A percentile compares a stretch with the other conserved stretches of the same genome.
These are phyloP conservation scores for Calonectria hawksworthii DNA, from an alignment of 2,329 filamentous ascomycete genomes.

Conservation along the genomic window DNA sequence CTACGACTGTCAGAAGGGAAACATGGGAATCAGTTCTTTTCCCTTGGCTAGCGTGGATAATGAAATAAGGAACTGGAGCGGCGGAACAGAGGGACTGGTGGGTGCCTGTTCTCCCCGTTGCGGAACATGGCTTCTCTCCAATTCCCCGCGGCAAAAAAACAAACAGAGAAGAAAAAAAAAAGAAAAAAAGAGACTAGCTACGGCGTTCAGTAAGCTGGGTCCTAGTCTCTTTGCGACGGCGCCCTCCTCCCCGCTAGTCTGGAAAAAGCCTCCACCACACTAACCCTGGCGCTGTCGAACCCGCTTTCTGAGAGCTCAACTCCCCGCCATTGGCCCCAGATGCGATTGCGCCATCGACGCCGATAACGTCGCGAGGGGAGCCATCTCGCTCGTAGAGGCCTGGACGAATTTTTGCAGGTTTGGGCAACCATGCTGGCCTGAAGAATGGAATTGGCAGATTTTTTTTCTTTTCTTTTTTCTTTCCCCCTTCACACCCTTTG, in stretches of 20 bases:
- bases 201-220: background rate
- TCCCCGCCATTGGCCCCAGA: slow-evolving; percentile 28
- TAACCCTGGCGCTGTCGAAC: slow-evolving; percentile 11
- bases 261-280: slow-evolving; percentile 3
- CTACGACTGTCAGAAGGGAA: background rate
- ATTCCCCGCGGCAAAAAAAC: background rate
- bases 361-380: slow-evolving; percentile 39
- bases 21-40: background rate
- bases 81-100: background rate
- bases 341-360: slow-evolving; percentile 44
- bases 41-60: background rate
- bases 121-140: background rate
- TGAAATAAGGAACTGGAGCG: background rate
- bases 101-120: background rate
- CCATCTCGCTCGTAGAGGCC: slow-evolving; percentile 15
- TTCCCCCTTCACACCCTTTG: background rate
- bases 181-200: background rate
- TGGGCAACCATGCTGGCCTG: slow-evolving; percentile 5
- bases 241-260: slow-evolving; percentile 26
- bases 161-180: background rate
- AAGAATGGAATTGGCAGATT: background rate
- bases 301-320: slow-evolving; percentile 26
- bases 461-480: background rate
- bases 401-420: background rate
- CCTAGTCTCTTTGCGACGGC: background rate